A percentile compares a stretch with the other conserved stretches of the same genome.
These are phyloP conservation scores for Talaromyces thailandensis DNA, from an alignment of 495 filamentous ascomycete genomes.

Conservation along the genomic window DNA sequence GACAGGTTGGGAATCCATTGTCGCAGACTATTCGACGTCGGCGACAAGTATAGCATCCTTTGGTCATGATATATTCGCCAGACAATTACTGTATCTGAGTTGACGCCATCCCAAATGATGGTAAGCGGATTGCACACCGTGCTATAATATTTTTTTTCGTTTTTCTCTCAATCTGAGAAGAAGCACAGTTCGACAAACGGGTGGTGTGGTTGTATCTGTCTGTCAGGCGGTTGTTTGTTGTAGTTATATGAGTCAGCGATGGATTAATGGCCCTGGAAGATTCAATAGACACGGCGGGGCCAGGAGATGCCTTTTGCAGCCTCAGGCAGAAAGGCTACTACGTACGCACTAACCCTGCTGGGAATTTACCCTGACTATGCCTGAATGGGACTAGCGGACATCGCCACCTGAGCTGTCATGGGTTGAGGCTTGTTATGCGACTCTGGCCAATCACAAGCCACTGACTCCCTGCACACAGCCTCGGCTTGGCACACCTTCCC, in stretches of 20 bases:
- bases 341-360: background rate
- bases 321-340: background rate
- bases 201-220: background rate
- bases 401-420: background rate
- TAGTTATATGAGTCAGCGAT: background rate
- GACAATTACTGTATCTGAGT: background rate
- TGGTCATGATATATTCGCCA: conserved; percentile 26
- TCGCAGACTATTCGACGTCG: conserved; percentile 47
- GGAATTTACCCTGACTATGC: background rate
- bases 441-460: background rate
- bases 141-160: background rate
- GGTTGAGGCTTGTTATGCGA: background rate
- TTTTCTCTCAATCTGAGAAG: background rate
- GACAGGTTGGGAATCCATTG: conserved; percentile 53
- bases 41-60: conserved; percentile 42
- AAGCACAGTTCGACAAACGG: background rate
- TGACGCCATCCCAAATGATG: background rate
- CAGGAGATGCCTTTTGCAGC: background rate
- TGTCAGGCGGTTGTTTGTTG: background rate
- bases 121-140: background rate
- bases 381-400: background rate
- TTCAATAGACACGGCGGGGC: background rate
- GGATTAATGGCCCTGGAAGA: background rate
- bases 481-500: background rate
- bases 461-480: background rate